A percentile compares a stretch with the other conserved stretches of the same genome.
phyloP scores from a whole-genome alignment of 768 basidiomycete genomes.

The Cystofilobasidium capitatum region DNA sequence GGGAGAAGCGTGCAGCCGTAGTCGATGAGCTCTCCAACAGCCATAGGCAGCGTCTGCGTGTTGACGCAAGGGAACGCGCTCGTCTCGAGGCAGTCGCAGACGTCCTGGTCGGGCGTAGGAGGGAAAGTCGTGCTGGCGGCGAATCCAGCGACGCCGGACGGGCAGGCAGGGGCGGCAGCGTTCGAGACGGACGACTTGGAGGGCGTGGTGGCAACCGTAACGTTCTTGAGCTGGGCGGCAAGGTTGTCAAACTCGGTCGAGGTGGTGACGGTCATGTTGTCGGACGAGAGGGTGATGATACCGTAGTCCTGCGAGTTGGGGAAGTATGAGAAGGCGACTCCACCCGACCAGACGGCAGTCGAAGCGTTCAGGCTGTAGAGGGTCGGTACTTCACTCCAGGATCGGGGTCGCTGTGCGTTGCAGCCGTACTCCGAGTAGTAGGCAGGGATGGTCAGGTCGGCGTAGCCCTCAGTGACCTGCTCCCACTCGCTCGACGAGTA shows the following conservation, averaged over 20 bases:
- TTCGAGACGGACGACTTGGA: conserved; percentile 42
- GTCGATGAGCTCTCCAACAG: conserved; percentile 37
- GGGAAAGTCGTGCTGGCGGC: conserved; percentile 62
- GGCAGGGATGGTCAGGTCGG: conserved; percentile 57
- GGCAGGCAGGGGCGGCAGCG: conserved; percentile 55
- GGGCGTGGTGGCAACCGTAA: conserved; percentile 55
- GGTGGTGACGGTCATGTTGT: conserved; percentile 41
- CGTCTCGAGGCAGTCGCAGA: conserved; percentile 65
- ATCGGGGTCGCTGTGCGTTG: conserved; percentile 51
- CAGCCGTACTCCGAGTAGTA: conserved; percentile 82
- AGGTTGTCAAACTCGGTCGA: conserved; percentile 50
- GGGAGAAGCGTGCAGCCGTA: conserved; percentile 63
- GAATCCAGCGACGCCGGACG: conserved; percentile 51
- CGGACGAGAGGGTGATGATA: conserved; percentile 65
- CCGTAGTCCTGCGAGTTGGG: conserved; percentile 71
- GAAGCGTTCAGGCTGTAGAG: conserved; percentile 48
- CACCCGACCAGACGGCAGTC: conserved; percentile 77
- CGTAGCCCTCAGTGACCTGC: conserved; percentile 41
- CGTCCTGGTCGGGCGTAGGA: conserved; percentile 67
- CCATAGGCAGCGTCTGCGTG: conserved; percentile 44
- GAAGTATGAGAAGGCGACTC: conserved; percentile 79
- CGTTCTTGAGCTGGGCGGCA: conserved; percentile 51
- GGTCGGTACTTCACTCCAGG: conserved; percentile 69
- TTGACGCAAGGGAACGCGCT: conserved; percentile 62
- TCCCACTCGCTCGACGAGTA: conserved; percentile 51